These are phyloP conservation scores for Saccharomyces cerevisiae DNA, from an alignment of 805 yeast species.

Conservation along the genomic window DNA sequence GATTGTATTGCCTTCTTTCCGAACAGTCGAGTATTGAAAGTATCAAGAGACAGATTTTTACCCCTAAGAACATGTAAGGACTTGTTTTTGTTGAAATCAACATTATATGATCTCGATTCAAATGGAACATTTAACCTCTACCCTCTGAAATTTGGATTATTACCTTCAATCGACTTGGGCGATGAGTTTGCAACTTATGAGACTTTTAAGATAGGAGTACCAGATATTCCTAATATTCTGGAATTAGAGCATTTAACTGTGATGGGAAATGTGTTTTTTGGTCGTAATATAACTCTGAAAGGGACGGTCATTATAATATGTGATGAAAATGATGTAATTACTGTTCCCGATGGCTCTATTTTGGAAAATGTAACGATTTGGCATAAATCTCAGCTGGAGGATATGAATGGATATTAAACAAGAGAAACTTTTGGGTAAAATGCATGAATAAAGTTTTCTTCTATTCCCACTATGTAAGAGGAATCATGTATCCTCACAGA, in stretches of 20 bases:
- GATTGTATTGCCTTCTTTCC: not conserved
- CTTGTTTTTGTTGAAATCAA: not conserved
- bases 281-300: slow-evolving; percentile 82
- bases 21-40: not conserved
- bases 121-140: not conserved
- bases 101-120: not conserved
- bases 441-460: not conserved
- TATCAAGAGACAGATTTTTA: not conserved
- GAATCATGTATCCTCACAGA: not conserved
- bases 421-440: not conserved
- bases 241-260: slow-evolving; percentile 96
- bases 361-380: slow-evolving; percentile 65
- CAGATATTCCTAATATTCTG: slow-evolving; percentile 92
- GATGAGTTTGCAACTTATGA: not conserved
- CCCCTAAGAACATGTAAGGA: not conserved
- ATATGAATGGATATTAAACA: slow-evolving; percentile 45
- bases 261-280: slow-evolving; percentile 90
- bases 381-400: slow-evolving; percentile 56
- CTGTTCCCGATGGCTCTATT: slow-evolving; percentile 92
- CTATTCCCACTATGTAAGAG: not conserved
- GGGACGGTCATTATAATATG: slow-evolving; percentile 98
- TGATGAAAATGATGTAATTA: slow-evolving; percentile 92
- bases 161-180: not conserved
- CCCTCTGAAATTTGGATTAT: not conserved
- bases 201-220: slow-evolving; percentile 13